phyloP scores from a whole-genome alignment of 2,329 filamentous ascomycete genomes.

The Nakataea oryzae region DNA sequence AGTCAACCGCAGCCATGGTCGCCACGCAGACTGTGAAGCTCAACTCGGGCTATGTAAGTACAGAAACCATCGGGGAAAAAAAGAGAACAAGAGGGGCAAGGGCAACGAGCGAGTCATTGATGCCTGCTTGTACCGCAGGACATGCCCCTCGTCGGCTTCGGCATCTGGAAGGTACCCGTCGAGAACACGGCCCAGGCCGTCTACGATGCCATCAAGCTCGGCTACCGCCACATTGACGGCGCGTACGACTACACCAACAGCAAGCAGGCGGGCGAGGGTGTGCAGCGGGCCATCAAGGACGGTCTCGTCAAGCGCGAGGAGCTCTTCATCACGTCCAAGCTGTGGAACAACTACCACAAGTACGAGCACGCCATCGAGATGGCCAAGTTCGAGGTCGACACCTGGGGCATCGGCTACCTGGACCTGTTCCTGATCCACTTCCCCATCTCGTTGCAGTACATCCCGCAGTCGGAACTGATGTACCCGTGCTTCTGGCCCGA shows the following conservation, averaged over 20 bases:
- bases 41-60: conserved; percentile 9
- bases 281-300: conserved; percentile 43
- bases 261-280: conserved; percentile 52
- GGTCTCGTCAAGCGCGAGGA: conserved; percentile 53
- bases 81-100: background rate
- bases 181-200: conserved; percentile 35
- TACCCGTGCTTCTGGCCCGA: conserved; percentile 30
- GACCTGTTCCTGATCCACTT: conserved; percentile 9
- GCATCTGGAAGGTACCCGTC: conserved; percentile 28
- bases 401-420: conserved; percentile 34
- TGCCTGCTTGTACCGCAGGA: conserved; percentile 12
- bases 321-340: conserved; percentile 49
- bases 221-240: conserved; percentile 41
- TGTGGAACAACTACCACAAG: conserved; percentile 51
- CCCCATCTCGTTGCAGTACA: conserved; percentile 16
- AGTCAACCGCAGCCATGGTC: conserved; percentile 2
- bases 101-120: background rate
- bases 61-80: background rate
- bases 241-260: conserved; percentile 54
- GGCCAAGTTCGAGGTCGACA: conserved; percentile 40
- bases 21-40: conserved; percentile 7
- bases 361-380: conserved; percentile 52
- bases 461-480: conserved; percentile 26
- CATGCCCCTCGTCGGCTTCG: conserved; percentile 28
- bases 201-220: conserved; percentile 48